phyloP scores from a whole-genome alignment of 768 basidiomycete species.

The Rhodosporidiobolus odoratus region DNA sequence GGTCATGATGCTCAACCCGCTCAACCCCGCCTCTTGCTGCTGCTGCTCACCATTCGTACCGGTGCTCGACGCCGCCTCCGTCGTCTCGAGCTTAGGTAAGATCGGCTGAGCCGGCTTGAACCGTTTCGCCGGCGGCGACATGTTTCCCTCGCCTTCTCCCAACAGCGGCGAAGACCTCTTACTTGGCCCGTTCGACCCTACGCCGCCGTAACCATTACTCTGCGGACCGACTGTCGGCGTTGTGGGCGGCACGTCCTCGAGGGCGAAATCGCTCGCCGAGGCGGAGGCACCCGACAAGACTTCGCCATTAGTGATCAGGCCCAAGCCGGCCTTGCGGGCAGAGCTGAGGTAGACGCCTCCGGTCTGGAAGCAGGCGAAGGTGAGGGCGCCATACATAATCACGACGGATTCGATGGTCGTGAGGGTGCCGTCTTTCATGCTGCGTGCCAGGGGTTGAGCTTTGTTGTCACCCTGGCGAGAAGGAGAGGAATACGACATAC shows the following conservation, averaged over 20 bases:
- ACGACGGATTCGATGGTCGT: slow-evolving; percentile 42
- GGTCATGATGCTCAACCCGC: slow-evolving; percentile 25
- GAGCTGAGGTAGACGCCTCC: slow-evolving; percentile 33
- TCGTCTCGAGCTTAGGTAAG: neutral
- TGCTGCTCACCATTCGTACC: neutral
- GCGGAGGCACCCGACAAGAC: neutral
- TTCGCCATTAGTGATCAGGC: neutral
- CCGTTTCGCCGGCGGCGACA: slow-evolving; percentile 3
- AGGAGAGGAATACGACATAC: slow-evolving; percentile 13
- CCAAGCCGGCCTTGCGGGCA: slow-evolving; percentile 15
- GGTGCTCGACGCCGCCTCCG: neutral
- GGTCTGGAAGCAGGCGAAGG: slow-evolving; percentile 41
- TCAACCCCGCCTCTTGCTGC: no score
- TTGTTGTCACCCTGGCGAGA: fast-evolving
- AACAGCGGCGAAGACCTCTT: neutral
- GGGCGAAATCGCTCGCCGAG: slow-evolving; percentile 14
- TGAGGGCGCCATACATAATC: slow-evolving; percentile 39
- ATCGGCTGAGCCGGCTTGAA: neutral
- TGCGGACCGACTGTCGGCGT: neutral
- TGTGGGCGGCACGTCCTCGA: slow-evolving; percentile 27
- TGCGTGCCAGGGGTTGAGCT: neutral
- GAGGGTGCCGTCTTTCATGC: slow-evolving; percentile 37
- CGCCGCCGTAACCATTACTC: neutral
- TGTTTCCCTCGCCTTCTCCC: neutral
- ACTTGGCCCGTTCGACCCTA: no score